phyloP scores from a whole-genome alignment of 2,329 filamentous ascomycete genomes.

The Colletotrichum salicis region DNA sequence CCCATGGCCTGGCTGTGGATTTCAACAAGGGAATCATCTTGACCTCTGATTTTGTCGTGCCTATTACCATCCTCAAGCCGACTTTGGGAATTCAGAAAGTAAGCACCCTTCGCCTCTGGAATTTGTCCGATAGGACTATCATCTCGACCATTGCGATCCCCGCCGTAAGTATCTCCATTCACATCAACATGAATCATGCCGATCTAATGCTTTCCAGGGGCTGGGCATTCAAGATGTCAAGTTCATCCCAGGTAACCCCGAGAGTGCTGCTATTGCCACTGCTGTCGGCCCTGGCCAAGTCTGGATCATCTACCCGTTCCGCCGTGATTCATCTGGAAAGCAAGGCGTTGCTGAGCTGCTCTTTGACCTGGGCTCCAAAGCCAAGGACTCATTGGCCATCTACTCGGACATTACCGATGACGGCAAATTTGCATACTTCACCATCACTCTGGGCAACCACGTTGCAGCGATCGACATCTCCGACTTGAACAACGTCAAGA shows the following conservation, averaged over 20 bases:
- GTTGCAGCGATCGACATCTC: constrained; percentile 70
- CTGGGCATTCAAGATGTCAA: constrained; percentile 73
- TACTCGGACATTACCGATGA: constrained; percentile 70
- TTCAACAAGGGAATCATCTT: constrained; percentile 67
- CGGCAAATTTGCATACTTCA: constrained; percentile 68
- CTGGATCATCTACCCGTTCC: constrained; percentile 74
- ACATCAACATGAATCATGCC: too few species aligned
- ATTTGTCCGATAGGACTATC: constrained; percentile 62
- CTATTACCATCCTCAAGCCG: constrained; percentile 70
- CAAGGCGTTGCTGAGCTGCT: constrained; percentile 68
- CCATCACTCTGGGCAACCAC: constrained; percentile 70
- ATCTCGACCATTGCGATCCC: constrained; percentile 71
- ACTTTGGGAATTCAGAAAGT: constrained; percentile 63
- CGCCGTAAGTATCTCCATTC: constrained; percentile 48
- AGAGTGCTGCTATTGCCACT: constrained; percentile 68
- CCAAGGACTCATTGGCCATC: constrained; percentile 66
- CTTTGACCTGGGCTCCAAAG: constrained; percentile 66
- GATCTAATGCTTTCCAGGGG: constrained; percentile 46
- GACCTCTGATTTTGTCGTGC: constrained; percentile 72
- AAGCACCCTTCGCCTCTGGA: constrained; percentile 70
- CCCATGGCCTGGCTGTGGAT: constrained; percentile 69
- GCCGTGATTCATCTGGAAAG: constrained; percentile 63
- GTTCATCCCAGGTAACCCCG: constrained; percentile 70
- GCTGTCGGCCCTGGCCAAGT: constrained; percentile 69
- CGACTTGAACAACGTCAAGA: constrained; percentile 68